These are phyloP conservation scores for Chalciporus sp. DNA, from an alignment of 1,284 basidiomycete species.

Conservation along the genomic window DNA sequence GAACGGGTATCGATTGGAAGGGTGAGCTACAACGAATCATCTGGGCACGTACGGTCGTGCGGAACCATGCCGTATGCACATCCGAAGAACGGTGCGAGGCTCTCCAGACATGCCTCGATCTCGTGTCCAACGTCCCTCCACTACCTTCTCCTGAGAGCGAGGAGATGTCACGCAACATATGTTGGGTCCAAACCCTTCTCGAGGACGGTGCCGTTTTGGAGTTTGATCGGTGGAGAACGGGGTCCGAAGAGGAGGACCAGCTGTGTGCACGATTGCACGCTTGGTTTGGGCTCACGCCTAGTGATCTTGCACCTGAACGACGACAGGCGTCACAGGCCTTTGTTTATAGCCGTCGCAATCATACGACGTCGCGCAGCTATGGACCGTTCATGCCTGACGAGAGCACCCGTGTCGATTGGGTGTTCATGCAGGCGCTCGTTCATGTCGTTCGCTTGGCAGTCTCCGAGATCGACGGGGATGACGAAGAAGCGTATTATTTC, in stretches of 20 bases:
- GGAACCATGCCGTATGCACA: conserved; percentile 35
- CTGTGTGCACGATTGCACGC: conserved; percentile 54
- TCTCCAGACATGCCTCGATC: conserved; percentile 50
- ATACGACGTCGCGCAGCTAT: conserved; percentile 50
- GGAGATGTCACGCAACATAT: conserved; percentile 49
- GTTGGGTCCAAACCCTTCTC: conserved; percentile 51
- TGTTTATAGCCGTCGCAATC: conserved; percentile 63
- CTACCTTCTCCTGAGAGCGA: conserved; percentile 32
- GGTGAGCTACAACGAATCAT: conserved; percentile 51
- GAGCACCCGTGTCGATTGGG: conserved; percentile 57
- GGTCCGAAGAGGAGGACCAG: conserved; percentile 42
- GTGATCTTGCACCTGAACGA: conserved; percentile 38
- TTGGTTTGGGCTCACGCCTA: conserved; percentile 52
- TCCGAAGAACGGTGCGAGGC: conserved; percentile 44
- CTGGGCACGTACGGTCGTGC: conserved; percentile 48
- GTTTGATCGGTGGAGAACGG: conserved; percentile 26
- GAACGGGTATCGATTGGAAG: conserved; percentile 52
- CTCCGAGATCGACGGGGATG: conserved; percentile 39
- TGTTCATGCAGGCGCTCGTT: conserved; percentile 57
- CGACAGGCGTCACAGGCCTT: conserved; percentile 50
- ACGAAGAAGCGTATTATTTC: conserved; percentile 34
- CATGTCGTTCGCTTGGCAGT: conserved; percentile 57
- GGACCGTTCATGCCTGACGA: conserved; percentile 57
- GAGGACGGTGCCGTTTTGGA: conserved; percentile 49
- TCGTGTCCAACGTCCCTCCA: conserved; percentile 46